Base-by-base conservation (phyloP, 2,329 filamentous ascomycete genomes). In the Lasiodiplodia sp. region DNA sequence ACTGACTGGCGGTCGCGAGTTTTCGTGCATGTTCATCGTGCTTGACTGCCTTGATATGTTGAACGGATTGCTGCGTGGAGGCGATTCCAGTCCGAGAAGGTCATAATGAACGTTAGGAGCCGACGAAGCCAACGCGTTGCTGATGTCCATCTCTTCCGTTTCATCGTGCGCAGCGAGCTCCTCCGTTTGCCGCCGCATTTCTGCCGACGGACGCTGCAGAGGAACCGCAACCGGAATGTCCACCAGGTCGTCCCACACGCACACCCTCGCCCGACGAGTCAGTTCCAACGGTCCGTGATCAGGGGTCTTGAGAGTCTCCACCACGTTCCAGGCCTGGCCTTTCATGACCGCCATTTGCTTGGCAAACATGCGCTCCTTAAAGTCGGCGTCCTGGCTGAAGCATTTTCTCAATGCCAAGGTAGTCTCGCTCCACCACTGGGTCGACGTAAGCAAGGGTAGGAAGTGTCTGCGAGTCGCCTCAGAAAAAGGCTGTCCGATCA, bases 321-420 rank as follows among this genome's bases (percentile, higher is more conserved):
- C 96, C 0, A 99, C 96, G 77, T 99, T 99, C 94, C 96, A 99
- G 0, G 96, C 96, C 78, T 99, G 96, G 12, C 96, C 96, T 81
- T 99, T 99, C 93, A 99, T 97, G 69, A 99, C 96, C 0, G 96
- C 95, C 70, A 99, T 96, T 77, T 99, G 96, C 72, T 93, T 90
- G n/a, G 93, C 93, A 81, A 97, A 99, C 96, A 99, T 99, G 80
- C 93, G 91, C 82, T 99, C 96, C 78, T 98, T 93, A 80, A 99
- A 99, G 80, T 99, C 96, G 2, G 91, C 89, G 79, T 99, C 96
- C 77, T 96, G 89, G 72, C 93, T 91, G 78, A 99, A 99, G 56
- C 97, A 90, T 70, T 89, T 88, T 66, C 96, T 92, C 49, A 99
- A 84, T 25, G 93, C 92, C 69, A 93, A 84, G 75, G 97, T 94